Percentiles rank a stretch among this genome's conserved stretches.
Conservation (phyloP, 2,329 filamentous ascomycete species). For the Apiospora malaysiana region DNA sequence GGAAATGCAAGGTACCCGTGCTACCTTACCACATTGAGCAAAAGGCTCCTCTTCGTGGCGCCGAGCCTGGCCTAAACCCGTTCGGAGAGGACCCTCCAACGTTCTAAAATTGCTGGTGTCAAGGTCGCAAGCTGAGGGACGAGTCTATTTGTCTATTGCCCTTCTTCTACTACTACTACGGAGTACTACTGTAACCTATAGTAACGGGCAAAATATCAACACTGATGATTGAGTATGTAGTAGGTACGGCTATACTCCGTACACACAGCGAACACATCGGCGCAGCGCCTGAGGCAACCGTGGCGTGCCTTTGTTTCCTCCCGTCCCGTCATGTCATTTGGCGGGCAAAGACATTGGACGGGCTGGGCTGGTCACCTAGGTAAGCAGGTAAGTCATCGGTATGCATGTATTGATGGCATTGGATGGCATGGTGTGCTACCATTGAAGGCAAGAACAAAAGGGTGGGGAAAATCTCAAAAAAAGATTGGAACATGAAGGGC, state of each 20-base stretch:
- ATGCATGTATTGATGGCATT: not conserved
- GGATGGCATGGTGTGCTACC: not conserved
- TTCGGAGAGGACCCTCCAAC: constrained; percentile 6
- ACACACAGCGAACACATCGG: not conserved
- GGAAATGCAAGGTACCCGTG: constrained; percentile 12
- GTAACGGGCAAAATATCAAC: constrained; percentile 7
- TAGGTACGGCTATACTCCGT: not conserved
- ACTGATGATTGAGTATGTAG: too few species aligned
- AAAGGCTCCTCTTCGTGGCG: not conserved
- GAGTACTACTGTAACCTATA: not conserved
- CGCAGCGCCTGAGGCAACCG: not conserved
- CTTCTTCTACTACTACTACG: not conserved
- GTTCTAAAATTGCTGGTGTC: not conserved
- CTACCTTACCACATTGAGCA: not conserved
- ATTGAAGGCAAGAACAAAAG: constrained; percentile 4
- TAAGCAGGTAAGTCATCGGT: constrained; percentile 6
- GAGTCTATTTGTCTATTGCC: constrained; percentile 4
- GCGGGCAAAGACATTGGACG: not conserved
- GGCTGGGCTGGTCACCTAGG: constrained; percentile 10
- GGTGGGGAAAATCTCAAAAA: constrained; percentile 10
- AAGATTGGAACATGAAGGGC: not conserved
- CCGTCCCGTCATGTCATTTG: constrained; percentile 12
- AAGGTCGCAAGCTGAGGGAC: not conserved
- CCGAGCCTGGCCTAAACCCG: not conserved
- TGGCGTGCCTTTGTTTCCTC: constrained; percentile 8